These are phyloP conservation scores for Coprinellus micaceus DNA, from an alignment of 768 basidiomycete genomes.

Conservation along the genomic window DNA sequence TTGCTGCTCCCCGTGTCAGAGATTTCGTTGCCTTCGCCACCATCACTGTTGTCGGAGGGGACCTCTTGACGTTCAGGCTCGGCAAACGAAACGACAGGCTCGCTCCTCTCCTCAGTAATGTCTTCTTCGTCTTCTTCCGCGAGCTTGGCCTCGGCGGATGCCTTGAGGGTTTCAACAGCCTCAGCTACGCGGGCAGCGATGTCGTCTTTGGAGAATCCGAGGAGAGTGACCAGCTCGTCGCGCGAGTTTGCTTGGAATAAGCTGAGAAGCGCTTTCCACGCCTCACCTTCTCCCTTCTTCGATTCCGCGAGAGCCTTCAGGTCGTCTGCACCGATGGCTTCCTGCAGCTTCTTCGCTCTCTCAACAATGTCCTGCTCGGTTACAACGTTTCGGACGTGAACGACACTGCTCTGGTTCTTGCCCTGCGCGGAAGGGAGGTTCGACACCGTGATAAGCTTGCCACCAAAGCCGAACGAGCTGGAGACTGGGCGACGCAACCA, in stretches of 20 bases:
- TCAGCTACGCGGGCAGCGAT: conserved; percentile 75
- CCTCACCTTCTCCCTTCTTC: conserved; percentile 42
- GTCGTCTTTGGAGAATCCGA: conserved; percentile 91
- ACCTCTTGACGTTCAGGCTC: conserved; percentile 67
- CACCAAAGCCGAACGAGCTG: conserved; percentile 87
- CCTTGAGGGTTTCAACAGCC: conserved; percentile 73
- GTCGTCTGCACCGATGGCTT: conserved; percentile 52
- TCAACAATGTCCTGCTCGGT: conserved; percentile 75
- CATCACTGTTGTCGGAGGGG: conserved; percentile 33
- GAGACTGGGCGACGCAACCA: conserved; percentile 88
- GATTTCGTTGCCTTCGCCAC: conserved; percentile 48
- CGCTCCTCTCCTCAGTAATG: conserved; percentile 45
- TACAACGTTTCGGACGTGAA: conserved; percentile 74
- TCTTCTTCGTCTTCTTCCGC: conserved; percentile 36
- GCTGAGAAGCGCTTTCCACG: conserved; percentile 86
- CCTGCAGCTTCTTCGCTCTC: conserved; percentile 64
- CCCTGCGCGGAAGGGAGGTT: conserved; percentile 75
- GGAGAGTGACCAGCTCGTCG: conserved; percentile 83
- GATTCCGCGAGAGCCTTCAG: conserved; percentile 71
- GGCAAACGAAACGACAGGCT: conserved; percentile 80
- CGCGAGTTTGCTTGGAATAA: conserved; percentile 87
- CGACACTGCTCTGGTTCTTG: conserved; percentile 76
- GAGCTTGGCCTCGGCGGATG: conserved; percentile 27
- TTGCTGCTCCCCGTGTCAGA: conserved; percentile 63
- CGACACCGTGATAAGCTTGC: conserved; percentile 74